Evolutionary conservation across 192 early-diverging fungal genomes (phyloP).

Genomic region (Geosiphon pyriformis): DNA sequence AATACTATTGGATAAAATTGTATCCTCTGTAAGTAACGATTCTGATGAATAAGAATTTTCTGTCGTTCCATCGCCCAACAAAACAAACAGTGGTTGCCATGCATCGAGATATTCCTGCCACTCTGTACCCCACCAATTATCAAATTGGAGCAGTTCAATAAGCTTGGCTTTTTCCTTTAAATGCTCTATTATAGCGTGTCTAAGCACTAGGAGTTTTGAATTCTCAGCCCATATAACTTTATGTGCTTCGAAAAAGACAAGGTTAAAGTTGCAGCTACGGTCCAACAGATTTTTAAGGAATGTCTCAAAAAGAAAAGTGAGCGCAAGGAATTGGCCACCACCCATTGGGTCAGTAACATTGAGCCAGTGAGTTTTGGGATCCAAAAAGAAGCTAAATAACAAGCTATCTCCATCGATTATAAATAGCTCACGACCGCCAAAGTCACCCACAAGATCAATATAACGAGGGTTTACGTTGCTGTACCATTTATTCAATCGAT

Average conservation of each 20-base stretch:
- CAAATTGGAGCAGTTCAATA: conserved; percentile 16
- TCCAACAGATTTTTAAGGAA: conserved; percentile 27
- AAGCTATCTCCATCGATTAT: conserved; percentile 39
- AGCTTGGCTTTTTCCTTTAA: conserved; percentile 6
- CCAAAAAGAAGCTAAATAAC: conserved; percentile 15
- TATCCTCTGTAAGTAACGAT: neutral
- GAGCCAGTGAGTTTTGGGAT: conserved; percentile 16
- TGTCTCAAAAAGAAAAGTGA: conserved; percentile 27
- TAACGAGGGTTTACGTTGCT: neutral
- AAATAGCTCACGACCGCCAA: conserved; percentile 39
- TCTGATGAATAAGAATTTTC: conserved; percentile 15
- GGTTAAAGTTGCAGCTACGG: conserved; percentile 30
- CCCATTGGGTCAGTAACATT: neutral
- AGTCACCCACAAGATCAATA: conserved; percentile 39
- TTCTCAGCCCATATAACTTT: conserved; percentile 25
- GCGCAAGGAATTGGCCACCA: conserved; percentile 27
- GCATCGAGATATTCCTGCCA: conserved; percentile 17
- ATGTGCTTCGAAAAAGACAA: conserved; percentile 33
- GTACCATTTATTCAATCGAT: conserved; percentile 21
- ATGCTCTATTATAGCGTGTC: conserved; percentile 13
- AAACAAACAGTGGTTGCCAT: conserved; percentile 17
- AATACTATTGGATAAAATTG: neutral
- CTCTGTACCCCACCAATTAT: conserved; percentile 22
- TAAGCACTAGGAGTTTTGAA: conserved; percentile 14
- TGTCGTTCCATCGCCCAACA: conserved; percentile 26